Conservation (phyloP, 2,329 filamentous ascomycete species). For the Acrocalymma vagum region DNA sequence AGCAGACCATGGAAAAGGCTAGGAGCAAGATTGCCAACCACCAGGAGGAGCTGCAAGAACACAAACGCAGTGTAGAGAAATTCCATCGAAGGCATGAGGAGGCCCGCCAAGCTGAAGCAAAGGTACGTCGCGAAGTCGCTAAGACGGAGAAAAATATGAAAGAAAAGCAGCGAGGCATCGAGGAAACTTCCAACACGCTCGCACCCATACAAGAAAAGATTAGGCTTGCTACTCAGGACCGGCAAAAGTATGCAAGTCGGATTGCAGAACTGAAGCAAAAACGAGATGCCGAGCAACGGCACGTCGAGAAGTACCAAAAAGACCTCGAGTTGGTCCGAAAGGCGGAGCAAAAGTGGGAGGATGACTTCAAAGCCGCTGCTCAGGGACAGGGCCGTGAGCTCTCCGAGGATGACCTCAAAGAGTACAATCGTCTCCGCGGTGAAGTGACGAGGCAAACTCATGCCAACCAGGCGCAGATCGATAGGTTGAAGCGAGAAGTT, state of each 20-base stretch:
- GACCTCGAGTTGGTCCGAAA: slow-evolving; percentile 87
- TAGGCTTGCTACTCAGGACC: slow-evolving; percentile 72
- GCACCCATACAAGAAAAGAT: slow-evolving; percentile 95
- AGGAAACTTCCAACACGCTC: slow-evolving; percentile 84
- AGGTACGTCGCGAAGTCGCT: slow-evolving; percentile 76
- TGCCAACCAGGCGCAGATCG: slow-evolving; percentile 80
- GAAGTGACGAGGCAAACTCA: slow-evolving; percentile 87
- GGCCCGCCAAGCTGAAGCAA: slow-evolving; percentile 83
- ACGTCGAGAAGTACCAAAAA: slow-evolving; percentile 78
- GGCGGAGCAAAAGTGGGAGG: slow-evolving; percentile 86
- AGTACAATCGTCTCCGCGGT: slow-evolving; percentile 85
- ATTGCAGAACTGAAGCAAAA: slow-evolving; percentile 79
- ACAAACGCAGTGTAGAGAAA: slow-evolving; percentile 84
- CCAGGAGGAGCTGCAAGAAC: slow-evolving; percentile 93
- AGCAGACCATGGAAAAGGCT: slow-evolving; percentile 91
- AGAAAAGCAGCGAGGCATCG: slow-evolving; percentile 83
- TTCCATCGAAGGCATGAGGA: slow-evolving; percentile 82
- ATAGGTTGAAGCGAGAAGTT: slow-evolving; percentile 85
- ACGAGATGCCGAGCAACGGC: slow-evolving; percentile 73
- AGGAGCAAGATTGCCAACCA: slow-evolving; percentile 90
- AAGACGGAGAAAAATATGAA: slow-evolving; percentile 89
- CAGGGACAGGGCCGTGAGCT: slow-evolving; percentile 88
- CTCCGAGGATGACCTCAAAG: slow-evolving; percentile 84
- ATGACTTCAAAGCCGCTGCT: slow-evolving; percentile 83
- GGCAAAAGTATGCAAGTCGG: slow-evolving; percentile 72